Base-by-base conservation (phyloP, 768 basidiomycete genomes). In the Mycena polygramma region DNA sequence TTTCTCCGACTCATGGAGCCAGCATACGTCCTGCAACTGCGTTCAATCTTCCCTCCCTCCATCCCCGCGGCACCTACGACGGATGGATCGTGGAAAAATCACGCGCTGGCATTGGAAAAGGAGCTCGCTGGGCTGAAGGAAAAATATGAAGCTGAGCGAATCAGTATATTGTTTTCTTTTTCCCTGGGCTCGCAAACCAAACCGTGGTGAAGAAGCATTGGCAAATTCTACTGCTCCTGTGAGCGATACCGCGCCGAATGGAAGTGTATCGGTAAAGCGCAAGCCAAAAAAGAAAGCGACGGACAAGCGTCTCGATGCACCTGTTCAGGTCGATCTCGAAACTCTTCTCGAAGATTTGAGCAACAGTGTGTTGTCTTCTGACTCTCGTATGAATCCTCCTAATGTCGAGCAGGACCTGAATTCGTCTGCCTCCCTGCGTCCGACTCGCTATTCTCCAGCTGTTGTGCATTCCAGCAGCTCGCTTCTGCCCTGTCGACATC, bases 81-180 rank as follows among this genome's bases (percentile, higher is more conserved):
- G 1, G 70, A 71, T 20, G 70, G 65, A 43, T 63, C 65, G 3
- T 71, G 70, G 70, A 71, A 63, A 66, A 63, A 15, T 3, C 65
- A 63, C 22, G 70, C 70, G 17, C 60, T 67, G 39, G 54, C 70
- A 9, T 52, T 71, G 70, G 70, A 71, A 49, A 63, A 72, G 57
- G 79, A 86, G 37, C 71, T 82, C 43, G 75, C 76, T 11, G 74
- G 71, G 9, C 76, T 90, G 58, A 80, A 83, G 68, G 77, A 76
- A 62, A 79, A 82, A 68, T 82, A 83, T 52, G 85, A 87, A 11
- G 74, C 76, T 1, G 83, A 85, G 70, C 82, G 80, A 73, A 81
- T 83, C 46, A 82, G 87, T 87, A 72, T 41, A 82, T 75, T 48
- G n/a, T 15, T 17, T 61, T 51, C 48, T 9, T 19, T 58, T 48